These are phyloP conservation scores for Candida ficus DNA, from an alignment of 805 yeast genomes.

Conservation along the genomic window DNA sequence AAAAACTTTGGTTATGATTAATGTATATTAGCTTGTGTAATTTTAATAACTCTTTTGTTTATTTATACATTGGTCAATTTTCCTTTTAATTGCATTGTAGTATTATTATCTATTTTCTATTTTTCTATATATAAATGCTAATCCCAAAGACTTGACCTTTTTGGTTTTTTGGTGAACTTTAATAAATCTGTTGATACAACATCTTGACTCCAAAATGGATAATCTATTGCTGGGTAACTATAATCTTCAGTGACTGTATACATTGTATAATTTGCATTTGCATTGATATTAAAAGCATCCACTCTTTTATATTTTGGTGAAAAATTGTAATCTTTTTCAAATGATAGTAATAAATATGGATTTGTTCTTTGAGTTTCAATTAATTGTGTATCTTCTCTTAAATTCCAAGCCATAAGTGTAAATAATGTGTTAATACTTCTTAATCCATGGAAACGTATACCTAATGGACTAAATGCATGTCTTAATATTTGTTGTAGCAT, in stretches of 20 bases:
- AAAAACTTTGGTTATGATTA: constrained; percentile 13
- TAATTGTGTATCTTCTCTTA: constrained; percentile 15
- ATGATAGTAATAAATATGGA: constrained; percentile 11
- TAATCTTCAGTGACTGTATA: neutral
- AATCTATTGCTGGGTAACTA: constrained; percentile 6
- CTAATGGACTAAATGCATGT: neutral
- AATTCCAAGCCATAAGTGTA: constrained; percentile 19
- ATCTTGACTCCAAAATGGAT: constrained; percentile 20
- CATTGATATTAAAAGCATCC: too few relatives aligned
- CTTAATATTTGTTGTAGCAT: neutral
- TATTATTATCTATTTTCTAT: neutral
- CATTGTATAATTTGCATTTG: neutral
- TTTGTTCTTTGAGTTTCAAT: neutral
- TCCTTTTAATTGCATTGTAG: constrained; percentile 10
- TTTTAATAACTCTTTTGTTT: constrained; percentile 14
- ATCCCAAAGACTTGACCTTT: constrained; percentile 13
- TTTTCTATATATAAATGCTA: neutral
- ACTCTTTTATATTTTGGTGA: constrained; percentile 16
- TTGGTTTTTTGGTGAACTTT: constrained; percentile 1
- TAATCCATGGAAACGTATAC: neutral
- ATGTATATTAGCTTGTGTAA: constrained; percentile 15
- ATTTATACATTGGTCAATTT: constrained; percentile 17
- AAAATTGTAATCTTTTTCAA: constrained; percentile 10
- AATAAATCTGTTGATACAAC: constrained; percentile 8
- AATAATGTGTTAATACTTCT: constrained; percentile 4